Evolutionary conservation across 2,329 filamentous ascomycete species (phyloP), one percentile per base, ranked within the genome.

Genomic region (Cercospora citrullina): DNA sequence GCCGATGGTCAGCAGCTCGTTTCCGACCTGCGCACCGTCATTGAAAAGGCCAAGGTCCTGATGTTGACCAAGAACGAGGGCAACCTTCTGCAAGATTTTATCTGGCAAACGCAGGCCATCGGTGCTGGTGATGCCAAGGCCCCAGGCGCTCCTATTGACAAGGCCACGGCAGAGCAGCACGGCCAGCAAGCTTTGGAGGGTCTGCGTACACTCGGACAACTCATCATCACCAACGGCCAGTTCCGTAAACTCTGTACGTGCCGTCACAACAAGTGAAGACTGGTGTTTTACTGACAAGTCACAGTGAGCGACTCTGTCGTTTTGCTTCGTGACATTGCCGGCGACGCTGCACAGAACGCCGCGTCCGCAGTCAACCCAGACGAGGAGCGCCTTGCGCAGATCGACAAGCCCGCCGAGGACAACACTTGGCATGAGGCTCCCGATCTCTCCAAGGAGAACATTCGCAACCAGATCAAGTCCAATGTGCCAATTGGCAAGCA

Each of bases 221-320:
- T 99, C 66, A 84, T 98, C 75, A 91, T 98, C 76, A 96, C 94
- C 75, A 99, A 99, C 75, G 95, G 95, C 72, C 94, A 98, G 79
- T 97, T 96, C 85, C 88, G 93, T 74, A 97, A 97, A 83, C 87
- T 97, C 36, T 81, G 91, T 90, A 87, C 80, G 90, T 51, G 31
- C 53, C 3, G 21, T n/a, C 45, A 51, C 33, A 39, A 39, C 36
- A 57, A n/a, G 2, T 18, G 12, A 16, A 42, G 31, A 58, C 26
- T 14, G 31, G 9, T 16, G 6, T 14, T 72, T 78, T 64, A 21
- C 14, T 39, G 8, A 14, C 57, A 8, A 2, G 18, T 21, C 23
- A 26, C 61, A 87, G 85, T 97, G 72, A 91, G 87, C 69, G 95
- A 99, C 84, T 90, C 91, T 12, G 87, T 87, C 28, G 84, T 94